Base-by-base conservation (phyloP, 257 asterid genomes). In the Jasminum sambac region DNA sequence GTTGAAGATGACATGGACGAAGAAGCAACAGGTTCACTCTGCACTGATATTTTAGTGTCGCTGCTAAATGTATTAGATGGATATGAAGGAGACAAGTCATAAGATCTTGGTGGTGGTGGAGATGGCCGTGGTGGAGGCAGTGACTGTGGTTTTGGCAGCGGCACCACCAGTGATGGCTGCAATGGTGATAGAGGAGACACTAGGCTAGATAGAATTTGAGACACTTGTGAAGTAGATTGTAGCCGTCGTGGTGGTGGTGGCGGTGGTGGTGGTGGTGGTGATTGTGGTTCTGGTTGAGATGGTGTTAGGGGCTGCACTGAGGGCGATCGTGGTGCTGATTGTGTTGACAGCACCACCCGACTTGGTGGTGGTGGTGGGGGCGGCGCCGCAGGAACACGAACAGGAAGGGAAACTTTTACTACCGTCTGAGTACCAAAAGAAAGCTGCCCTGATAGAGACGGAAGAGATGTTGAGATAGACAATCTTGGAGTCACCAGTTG, bases 401-500 rank as follows among this genome's bases (percentile, higher is more conserved):
- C 64, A 30, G 73, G 48, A 57, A 63, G 44, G 70, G 74, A 41
- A 67, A 60, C 71, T 67, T 43, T 71, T 40, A 63, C 41, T 25
- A 55, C 61, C 71, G 44, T 65, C 72, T 63, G 63, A 46, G 82
- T 44, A 55, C 55, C 42, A 58, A 72, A 42, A 38, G 71, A 68
- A 34, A 25, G 25, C 52, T 67, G 58, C 48, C 40, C 77, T 21
- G 78, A 57, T 24, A 57, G 24, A 50, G 55, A 21, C 24, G 82
- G 67, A 61, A 66, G 43, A 21, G 89, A 59, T 55, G 86, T 48
- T 68, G 89, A 77, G 58, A 71, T 59, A 61, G 81, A 66, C 34
- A 78, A 40, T 39, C 67, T 79, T 39, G 73, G 38, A 72, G 76
- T 67, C 74, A 71, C 68, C 23, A 80, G 37, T 25, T 64, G 36